A percentile compares a stretch with the other conserved stretches of the same genome.
These are phyloP conservation scores for Thalassiosira allenii DNA, from an alignment of 352 stramenopile species.

Conservation along the genomic window DNA sequence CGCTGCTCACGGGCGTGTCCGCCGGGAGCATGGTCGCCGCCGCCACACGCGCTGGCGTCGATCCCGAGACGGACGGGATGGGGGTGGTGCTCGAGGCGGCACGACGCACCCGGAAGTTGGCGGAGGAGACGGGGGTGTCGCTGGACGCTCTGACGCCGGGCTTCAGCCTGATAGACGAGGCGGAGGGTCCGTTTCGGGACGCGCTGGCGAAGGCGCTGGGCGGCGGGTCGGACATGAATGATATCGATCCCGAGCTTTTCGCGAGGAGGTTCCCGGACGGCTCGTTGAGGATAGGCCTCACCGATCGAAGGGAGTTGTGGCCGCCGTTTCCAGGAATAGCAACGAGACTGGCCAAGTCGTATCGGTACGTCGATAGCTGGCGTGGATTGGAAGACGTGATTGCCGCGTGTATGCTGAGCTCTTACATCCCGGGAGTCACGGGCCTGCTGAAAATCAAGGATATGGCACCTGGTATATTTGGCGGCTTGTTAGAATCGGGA, in stretches of 20 bases:
- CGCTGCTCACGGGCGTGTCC: conserved; percentile 60
- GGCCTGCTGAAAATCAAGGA: conserved; percentile 39
- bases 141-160: conserved; percentile 54
- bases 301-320: conserved; percentile 57
- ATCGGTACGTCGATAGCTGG: conserved; percentile 73
- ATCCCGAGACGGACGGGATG: conserved; percentile 66
- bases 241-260: conserved; percentile 63
- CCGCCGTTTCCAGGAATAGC: conserved; percentile 18
- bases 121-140: conserved; percentile 9
- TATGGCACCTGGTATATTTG: conserved; percentile 30
- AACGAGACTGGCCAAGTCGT: conserved; percentile 37
- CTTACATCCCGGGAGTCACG: conserved; percentile 70
- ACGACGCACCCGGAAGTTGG: conserved; percentile 43
- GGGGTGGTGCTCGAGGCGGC: conserved; percentile 56
- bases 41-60: conserved; percentile 50
- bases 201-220: conserved; percentile 50
- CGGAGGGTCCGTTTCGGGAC: conserved; percentile 59
- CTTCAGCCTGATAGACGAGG: conserved; percentile 75
- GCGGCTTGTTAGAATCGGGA: conserved; percentile 18
- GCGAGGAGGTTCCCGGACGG: conserved; percentile 37
- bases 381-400: conserved; percentile 65
- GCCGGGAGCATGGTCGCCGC: conserved; percentile 67
- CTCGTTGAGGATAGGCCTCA: conserved; percentile 66
- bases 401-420: conserved; percentile 67
- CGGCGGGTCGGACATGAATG: conserved; percentile 56